A percentile compares a stretch with the other conserved stretches of the same genome.
Evolutionary conservation across 306 rosid species (phyloP).

Genomic region (Trifolium pratense): DNA sequence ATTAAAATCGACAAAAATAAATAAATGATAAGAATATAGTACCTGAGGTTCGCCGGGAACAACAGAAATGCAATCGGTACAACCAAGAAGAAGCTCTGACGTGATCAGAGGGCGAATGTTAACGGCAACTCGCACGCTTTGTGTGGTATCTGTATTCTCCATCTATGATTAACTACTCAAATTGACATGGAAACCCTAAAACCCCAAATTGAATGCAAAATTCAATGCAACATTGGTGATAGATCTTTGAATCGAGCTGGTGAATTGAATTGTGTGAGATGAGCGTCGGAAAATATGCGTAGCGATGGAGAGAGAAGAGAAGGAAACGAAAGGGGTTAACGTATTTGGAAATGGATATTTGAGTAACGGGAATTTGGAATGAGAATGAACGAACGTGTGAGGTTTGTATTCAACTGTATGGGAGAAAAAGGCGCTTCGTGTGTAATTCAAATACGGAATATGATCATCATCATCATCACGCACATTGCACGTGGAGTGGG

Average conservation of each 20-base stretch:
- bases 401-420: slow-evolving; percentile 47
- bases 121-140: slow-evolving; percentile 92
- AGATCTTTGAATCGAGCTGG: neutral
- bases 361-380: slow-evolving; percentile 46
- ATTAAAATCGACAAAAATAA: neutral
- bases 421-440: slow-evolving; percentile 58
- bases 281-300: slow-evolving; percentile 15
- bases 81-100: slow-evolving; percentile 81
- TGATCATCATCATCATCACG: slow-evolving; percentile 43
- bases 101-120: slow-evolving; percentile 86
- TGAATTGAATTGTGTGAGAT: too few relatives aligned
- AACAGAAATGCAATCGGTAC: slow-evolving; percentile 88
- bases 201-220: neutral
- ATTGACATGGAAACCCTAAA: slow-evolving; percentile 39
- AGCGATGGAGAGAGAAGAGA: neutral
- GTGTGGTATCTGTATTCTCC: slow-evolving; percentile 68
- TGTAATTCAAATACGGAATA: slow-evolving; percentile 58
- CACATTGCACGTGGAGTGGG: slow-evolving; percentile 41
- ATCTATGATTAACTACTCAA: slow-evolving; percentile 37
- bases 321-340: slow-evolving; percentile 30
- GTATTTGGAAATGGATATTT: neutral
- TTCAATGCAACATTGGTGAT: neutral
- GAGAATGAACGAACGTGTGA: slow-evolving; percentile 43
- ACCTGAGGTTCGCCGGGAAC: slow-evolving; percentile 94
- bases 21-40: neutral